Base-by-base conservation (phyloP, 2,329 filamentous ascomycete genomes). In the Bipolaris cookei region DNA sequence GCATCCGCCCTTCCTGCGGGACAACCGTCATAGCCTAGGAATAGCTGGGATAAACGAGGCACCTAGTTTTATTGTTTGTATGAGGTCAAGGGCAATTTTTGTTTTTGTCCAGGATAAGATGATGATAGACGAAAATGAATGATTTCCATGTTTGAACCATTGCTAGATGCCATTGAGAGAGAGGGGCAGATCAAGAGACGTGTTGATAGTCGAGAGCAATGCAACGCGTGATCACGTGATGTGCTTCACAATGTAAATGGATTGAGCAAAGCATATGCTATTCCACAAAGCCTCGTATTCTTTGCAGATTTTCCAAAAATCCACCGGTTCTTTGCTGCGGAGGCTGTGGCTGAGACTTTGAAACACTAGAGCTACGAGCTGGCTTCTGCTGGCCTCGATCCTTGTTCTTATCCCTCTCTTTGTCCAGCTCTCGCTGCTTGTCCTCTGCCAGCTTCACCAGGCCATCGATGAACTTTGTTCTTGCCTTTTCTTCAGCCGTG, bases 401-500 rank as follows among this genome's bases (percentile, higher is more conserved):
- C 41, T 61, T 66, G 34, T 43, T 62, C 56, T 38, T 65, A 50
- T 68, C 68, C 52, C 51, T 68, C 38, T 68, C 76, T 50, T 70
- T 78, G 43, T 83, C 82, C 38, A 83, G 55, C 1, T 74, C 75
- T 62, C 74, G 82, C 62, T 80, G 79, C 64, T 81, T 80, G 21
- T 97, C 94, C 71, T 97, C 92, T 1, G 97, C 91, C 77, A 91
- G 84, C 79, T 88, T 92, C 32, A 88, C 87, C 67, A 99, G 76
- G 49, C 84, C 84, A 63, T 98, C 94, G 16, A 99, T 88, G 72
- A 97, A 92, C 69, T 86, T 90, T 8, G 80, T 79, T 51, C 95
- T 83, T 5, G 92, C 91, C 77, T 91, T 96, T 75, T 98, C 95
- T 78, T 99, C 95, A 0, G 91, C 90, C 2, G 95, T 97, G n/a